These are phyloP conservation scores for Tolypocladium inflatum DNA, from an alignment of 2,329 filamentous ascomycete genomes.

Conservation along the genomic window DNA sequence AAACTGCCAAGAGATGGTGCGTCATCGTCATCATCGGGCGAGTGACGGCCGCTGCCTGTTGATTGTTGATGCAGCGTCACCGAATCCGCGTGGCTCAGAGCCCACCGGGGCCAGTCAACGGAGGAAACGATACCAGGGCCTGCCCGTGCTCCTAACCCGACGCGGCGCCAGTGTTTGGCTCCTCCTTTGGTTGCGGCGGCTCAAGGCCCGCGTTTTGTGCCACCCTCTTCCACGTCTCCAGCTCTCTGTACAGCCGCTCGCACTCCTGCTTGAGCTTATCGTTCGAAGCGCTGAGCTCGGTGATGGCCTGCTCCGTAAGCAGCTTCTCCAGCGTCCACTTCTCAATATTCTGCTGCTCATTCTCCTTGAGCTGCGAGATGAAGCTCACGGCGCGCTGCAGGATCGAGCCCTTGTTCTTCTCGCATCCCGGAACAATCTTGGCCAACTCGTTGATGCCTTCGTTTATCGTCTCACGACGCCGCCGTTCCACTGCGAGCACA, in stretches of 20 bases:
- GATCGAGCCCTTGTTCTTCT: slow-evolving; percentile 98
- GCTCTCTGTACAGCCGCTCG: slow-evolving; percentile 66
- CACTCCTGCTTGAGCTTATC: slow-evolving; percentile 79
- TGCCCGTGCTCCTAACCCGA: slow-evolving; percentile 17
- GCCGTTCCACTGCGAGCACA: slow-evolving; percentile 67
- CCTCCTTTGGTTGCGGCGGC: slow-evolving; percentile 29
- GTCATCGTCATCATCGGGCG: background rate
- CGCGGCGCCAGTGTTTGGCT: slow-evolving; percentile 14
- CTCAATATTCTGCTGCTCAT: slow-evolving; percentile 87
- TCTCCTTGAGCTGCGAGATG: slow-evolving; percentile 89
- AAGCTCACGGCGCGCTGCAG: slow-evolving; percentile 88
- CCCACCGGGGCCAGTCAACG: background rate
- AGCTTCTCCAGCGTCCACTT: slow-evolving; percentile 91
- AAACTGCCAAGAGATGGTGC: background rate
- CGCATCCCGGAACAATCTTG: slow-evolving; percentile 93
- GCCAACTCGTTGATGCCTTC: slow-evolving; percentile 97
- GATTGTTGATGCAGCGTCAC: background rate
- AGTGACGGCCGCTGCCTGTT: background rate
- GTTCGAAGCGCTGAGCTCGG: slow-evolving; percentile 77
- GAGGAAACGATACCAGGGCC: background rate
- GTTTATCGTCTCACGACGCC: slow-evolving; percentile 95
- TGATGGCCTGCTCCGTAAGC: slow-evolving; percentile 78
- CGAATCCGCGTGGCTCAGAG: background rate
- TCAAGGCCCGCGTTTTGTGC: slow-evolving; percentile 51
- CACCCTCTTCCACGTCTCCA: slow-evolving; percentile 69